Base-by-base conservation (phyloP, 2,329 filamentous ascomycete genomes). In the Cladosporium austrohemisphaericum region DNA sequence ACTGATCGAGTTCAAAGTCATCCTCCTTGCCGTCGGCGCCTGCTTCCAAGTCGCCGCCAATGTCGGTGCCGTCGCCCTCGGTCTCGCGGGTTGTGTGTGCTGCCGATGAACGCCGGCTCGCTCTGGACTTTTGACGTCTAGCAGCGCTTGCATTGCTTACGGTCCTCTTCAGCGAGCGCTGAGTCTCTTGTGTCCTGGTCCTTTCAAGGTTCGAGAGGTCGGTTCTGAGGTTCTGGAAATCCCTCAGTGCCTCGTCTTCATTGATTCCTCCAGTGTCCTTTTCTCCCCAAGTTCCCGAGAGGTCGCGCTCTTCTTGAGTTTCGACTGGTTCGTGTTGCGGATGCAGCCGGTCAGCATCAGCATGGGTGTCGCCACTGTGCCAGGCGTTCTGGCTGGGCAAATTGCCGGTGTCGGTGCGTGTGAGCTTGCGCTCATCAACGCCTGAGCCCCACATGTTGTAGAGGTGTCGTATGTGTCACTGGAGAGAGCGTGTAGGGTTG, bases 1-100 rank as follows among this genome's bases (percentile, higher is more conserved):
- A 91, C 10, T 81, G 72, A 26, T 77, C 78, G 1, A 91, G 74
- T 52, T 86, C 78, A 55, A 91, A 89, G 2, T 79, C 81, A 1
- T 80, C 78, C 2, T 79, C 65, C 1, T 63, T 72, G 13, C 78
- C 75, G 13, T 77, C 73, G 4, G 66, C 69, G 64, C 75, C 54
- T 60, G 70, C 54, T 63, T 71, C 52, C 54, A 76, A 44, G 66
- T 79, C 59, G 13, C 51, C 58, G 19, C 57, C 55, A 38, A 52
- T 55, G 23, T 56, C 57, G 14, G 52, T 43, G 8, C 38, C 38
- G 20, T 55, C 51, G 35, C 46, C 40, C 40, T 41, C 31, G 7
- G 38, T 54, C 14, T 51, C 41, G 11, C 43, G 46, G 29, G 32
- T 50, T 19, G 53, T 54, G 41, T 50, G 62, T 55, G 68, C 60